Percentiles rank a stretch among this genome's conserved stretches.
phyloP scores from a whole-genome alignment of 805 yeast species.

The Candida suzukii region DNA sequence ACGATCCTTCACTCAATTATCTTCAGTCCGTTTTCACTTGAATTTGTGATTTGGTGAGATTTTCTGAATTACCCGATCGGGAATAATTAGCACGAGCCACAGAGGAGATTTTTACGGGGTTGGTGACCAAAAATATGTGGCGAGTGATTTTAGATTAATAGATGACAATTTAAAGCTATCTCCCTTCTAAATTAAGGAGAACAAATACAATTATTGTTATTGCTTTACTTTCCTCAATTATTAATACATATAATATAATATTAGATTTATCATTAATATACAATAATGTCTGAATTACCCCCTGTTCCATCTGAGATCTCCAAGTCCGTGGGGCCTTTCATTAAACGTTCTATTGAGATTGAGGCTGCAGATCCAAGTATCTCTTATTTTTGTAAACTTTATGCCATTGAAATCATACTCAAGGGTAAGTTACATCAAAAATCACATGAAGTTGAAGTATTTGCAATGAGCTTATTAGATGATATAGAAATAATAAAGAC shows the following conservation, averaged over 20 bases:
- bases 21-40: too few species aligned
- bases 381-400: conserved; percentile 64
- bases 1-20: too few species aligned
- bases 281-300: conserved; percentile 1
- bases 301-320: conserved; percentile 23
- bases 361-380: conserved; percentile 53
- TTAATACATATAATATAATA: too few species aligned
- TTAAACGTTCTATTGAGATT: conserved; percentile 54
- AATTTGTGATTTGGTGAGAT: too few species aligned
- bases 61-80: not conserved
- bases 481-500: conserved; percentile 55
- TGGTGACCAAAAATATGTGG: too few species aligned
- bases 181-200: too few species aligned
- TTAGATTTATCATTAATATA: not conserved
- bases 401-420: conserved; percentile 69
- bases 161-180: too few species aligned
- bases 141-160: too few species aligned
- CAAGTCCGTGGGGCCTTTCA: conserved; percentile 36
- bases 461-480: conserved; percentile 59
- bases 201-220: too few species aligned
- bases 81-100: not conserved
- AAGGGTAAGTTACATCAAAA: conserved; percentile 50
- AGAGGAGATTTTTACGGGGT: too few species aligned
- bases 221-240: too few species aligned
- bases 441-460: conserved; percentile 47